Evolutionary conservation across 1,284 basidiomycete species (phyloP), one percentile per base, ranked within the genome.

Genomic region (Trametes polyzona): DNA sequence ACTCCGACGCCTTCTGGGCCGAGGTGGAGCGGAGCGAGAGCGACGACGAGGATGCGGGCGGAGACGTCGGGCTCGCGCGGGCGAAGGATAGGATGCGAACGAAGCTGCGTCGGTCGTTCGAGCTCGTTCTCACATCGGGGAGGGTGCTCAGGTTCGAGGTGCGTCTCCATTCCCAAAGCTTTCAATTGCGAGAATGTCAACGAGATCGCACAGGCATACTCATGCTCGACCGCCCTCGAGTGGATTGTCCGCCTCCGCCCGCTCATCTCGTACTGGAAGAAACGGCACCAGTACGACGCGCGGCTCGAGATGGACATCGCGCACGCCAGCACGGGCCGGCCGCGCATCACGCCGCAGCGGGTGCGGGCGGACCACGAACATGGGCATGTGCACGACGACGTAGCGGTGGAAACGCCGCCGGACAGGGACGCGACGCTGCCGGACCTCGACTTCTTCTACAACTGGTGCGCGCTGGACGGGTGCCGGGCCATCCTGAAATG

Each of bases 291-390:
- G 32, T 76, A 78, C 39, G 90, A 93, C 67, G 87, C 93, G 16
- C 78, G 78, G 52, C 80, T 87, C 57, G 89, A 94, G 71, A 94
- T 95, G 87, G 84, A 92, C 55, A 73, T 90, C 33, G 81, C 84
- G 16, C 82, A 86, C 66, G 73, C 78, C 29, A 74, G 73, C 23
- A 72, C 74, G 33, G 78, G 76, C 26, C 78, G 81, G 57, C 78
- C 83, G 35, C 79, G 80, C 48, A 71, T 87, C 42, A 92, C 84
- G 2, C 84, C 87, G 5, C 65, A 59, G n/a, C 61, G 52, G 8
- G 78, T 76, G 36, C 78, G 75, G 41, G 74, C 78, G 51, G 70
- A 75, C 12, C 70, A 74, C 37, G 68, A 74, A 10, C 70, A 74
- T 37, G 77, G 79, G 3, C 48, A 40, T 9, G 47, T 30, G 11